phyloP scores from a whole-genome alignment of 2,329 filamentous ascomycete species.

The Zelopaecilomyces penicillatus region DNA sequence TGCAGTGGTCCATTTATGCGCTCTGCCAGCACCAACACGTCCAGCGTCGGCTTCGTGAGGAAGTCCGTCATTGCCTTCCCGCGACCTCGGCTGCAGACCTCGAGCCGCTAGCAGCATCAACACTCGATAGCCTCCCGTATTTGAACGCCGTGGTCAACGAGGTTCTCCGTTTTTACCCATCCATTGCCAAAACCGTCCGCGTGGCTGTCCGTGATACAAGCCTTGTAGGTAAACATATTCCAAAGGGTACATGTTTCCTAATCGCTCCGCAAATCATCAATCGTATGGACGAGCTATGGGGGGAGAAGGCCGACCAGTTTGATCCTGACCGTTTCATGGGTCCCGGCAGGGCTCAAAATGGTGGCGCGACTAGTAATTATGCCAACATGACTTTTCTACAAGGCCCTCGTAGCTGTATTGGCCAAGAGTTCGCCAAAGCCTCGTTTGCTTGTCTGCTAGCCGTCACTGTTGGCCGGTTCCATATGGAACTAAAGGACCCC shows the following conservation, averaged over 20 bases:
- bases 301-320: not conserved
- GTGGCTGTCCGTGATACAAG: slow-evolving; percentile 21
- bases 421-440: slow-evolving; percentile 58
- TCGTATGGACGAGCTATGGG: slow-evolving; percentile 13
- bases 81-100: not conserved
- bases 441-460: slow-evolving; percentile 82
- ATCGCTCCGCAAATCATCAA: slow-evolving; percentile 9
- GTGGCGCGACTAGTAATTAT: slow-evolving; percentile 61
- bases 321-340: not conserved
- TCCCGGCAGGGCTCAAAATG: slow-evolving; percentile 28
- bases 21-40: slow-evolving; percentile 30
- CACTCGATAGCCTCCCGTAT: slow-evolving; percentile 25
- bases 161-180: slow-evolving; percentile 33
- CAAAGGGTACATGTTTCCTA: slow-evolving; percentile 26
- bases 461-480: slow-evolving; percentile 65
- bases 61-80: slow-evolving; percentile 23
- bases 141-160: slow-evolving; percentile 36
- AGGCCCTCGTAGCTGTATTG: slow-evolving; percentile 22
- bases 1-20: slow-evolving; percentile 34
- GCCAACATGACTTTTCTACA: slow-evolving; percentile 71
- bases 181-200: slow-evolving; percentile 22
- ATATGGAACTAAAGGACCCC: slow-evolving; percentile 37
- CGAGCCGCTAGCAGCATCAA: slow-evolving; percentile 2
- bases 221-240: slow-evolving; percentile 23
- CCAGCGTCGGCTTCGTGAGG: slow-evolving; percentile 30